These are phyloP conservation scores for Pythium sukuiense DNA, from an alignment of 352 stramenopile species.

Conservation along the genomic window DNA sequence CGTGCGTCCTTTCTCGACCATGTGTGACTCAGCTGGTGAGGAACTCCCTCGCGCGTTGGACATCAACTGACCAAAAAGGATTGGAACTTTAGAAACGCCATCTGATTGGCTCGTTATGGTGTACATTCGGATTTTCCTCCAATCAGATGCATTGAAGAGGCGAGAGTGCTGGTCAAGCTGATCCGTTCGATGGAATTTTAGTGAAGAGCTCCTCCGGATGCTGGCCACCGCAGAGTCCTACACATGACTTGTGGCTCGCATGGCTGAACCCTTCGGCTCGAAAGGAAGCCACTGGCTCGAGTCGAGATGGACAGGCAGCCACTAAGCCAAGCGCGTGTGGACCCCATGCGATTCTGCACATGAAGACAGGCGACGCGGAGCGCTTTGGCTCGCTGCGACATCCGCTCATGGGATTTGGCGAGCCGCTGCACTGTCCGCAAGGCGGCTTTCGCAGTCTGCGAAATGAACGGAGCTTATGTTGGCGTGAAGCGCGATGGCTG, in stretches of 20 bases:
- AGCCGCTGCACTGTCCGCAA: neutral
- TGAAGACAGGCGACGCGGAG: no score
- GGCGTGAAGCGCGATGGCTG: neutral
- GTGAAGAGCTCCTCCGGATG: neutral
- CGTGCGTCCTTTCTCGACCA: neutral
- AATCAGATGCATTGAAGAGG: neutral
- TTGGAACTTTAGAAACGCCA: neutral
- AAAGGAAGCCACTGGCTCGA: neutral
- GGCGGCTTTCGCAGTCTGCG: neutral
- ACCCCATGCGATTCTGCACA: neutral
- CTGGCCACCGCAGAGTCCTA: neutral
- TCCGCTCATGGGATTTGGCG: neutral
- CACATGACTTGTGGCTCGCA: neutral
- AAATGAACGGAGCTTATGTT: neutral
- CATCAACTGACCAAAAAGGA: neutral
- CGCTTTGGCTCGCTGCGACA: neutral
- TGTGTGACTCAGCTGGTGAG: neutral
- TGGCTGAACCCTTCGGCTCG: neutral
- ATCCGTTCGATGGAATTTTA: constrained; percentile 4
- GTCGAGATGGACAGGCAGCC: neutral
- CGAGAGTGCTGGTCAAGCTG: neutral
- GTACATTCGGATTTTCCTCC: neutral
- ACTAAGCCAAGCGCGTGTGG: neutral
- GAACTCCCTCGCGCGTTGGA: neutral
- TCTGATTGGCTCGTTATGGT: neutral